These are phyloP conservation scores for Misopates orontium DNA, from an alignment of 257 asterid genomes.

Conservation along the genomic window DNA sequence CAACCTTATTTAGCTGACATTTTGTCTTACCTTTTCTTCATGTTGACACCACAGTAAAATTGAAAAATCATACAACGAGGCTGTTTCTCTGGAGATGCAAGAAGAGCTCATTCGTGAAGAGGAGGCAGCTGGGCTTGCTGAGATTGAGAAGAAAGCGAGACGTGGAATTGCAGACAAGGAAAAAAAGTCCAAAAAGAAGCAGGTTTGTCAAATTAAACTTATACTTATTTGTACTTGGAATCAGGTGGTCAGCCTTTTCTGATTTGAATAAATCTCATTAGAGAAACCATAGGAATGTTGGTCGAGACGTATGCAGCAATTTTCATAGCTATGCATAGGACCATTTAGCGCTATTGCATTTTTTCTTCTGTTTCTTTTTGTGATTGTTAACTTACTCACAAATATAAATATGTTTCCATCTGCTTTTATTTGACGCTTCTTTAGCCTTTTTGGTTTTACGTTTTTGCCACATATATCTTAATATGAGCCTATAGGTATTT, in stretches of 20 bases:
- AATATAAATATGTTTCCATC: too few relatives aligned
- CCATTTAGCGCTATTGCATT: not conserved
- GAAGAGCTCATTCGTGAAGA: constrained; percentile 97
- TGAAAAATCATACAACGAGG: constrained; percentile 87
- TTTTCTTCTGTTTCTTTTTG: too few relatives aligned
- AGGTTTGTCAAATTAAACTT: constrained; percentile 46
- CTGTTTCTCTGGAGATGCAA: constrained; percentile 84
- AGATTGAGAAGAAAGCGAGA: constrained; percentile 66
- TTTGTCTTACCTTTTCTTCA: constrained; percentile 8
- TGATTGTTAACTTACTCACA: too few relatives aligned
- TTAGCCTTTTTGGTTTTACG: too few relatives aligned
- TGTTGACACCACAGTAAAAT: constrained; percentile 57
- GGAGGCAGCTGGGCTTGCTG: constrained; percentile 88
- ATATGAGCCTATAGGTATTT: too few relatives aligned
- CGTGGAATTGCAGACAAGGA: constrained; percentile 71
- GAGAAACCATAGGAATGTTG: not conserved
- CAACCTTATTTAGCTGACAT: too few relatives aligned
- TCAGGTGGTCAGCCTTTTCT: too few relatives aligned
- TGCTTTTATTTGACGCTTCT: too few relatives aligned
- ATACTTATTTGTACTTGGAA: too few relatives aligned
- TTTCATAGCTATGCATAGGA: not conserved
- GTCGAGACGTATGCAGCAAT: not conserved
- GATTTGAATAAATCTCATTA: not conserved
- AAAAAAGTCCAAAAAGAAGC: constrained; percentile 60
- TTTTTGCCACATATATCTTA: too few relatives aligned